These are phyloP conservation scores for Akanthomyces lecanii DNA, from an alignment of 2,329 filamentous ascomycete species.

Conservation along the genomic window DNA sequence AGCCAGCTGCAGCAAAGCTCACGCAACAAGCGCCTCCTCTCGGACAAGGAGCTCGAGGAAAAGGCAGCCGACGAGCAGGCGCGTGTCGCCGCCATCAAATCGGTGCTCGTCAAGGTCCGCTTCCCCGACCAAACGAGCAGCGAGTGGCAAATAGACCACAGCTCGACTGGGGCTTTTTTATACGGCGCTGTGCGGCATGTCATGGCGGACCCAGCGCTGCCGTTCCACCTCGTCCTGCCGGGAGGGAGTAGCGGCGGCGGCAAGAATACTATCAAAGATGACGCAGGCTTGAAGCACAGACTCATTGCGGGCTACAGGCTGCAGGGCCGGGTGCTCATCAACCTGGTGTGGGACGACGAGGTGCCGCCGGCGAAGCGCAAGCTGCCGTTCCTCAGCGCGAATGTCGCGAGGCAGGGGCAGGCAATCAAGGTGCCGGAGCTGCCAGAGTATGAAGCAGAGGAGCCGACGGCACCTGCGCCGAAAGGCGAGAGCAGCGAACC, in stretches of 20 bases:
- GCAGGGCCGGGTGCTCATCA: constrained; percentile 66
- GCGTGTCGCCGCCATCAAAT: constrained; percentile 60
- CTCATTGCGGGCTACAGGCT: constrained; percentile 74
- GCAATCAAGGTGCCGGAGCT: constrained; percentile 62
- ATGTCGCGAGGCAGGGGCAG: constrained; percentile 58
- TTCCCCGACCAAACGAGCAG: constrained; percentile 83
- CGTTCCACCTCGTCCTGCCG: constrained; percentile 68
- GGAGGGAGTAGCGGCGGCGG: constrained; percentile 34
- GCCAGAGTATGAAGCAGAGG: constrained; percentile 35
- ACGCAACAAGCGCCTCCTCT: constrained; percentile 73
- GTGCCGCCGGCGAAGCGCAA: constrained; percentile 54
- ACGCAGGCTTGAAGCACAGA: constrained; percentile 42
- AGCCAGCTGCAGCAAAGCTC: constrained; percentile 56
- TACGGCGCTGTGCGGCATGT: constrained; percentile 71
- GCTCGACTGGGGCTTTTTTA: constrained; percentile 65
- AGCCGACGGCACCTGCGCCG: constrained; percentile 33
- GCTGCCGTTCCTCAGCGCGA: constrained; percentile 53
- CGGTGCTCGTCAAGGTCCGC: constrained; percentile 72
- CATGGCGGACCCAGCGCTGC: constrained; percentile 59
- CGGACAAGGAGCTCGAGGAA: constrained; percentile 75
- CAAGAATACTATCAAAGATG: constrained; percentile 46
- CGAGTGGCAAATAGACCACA: constrained; percentile 63
- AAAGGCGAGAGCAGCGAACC: constrained; percentile 26
- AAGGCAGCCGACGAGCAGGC: constrained; percentile 62
- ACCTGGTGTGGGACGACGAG: constrained; percentile 66